Base-by-base conservation (phyloP, 768 basidiomycete species). In the Postia placenta region DNA sequence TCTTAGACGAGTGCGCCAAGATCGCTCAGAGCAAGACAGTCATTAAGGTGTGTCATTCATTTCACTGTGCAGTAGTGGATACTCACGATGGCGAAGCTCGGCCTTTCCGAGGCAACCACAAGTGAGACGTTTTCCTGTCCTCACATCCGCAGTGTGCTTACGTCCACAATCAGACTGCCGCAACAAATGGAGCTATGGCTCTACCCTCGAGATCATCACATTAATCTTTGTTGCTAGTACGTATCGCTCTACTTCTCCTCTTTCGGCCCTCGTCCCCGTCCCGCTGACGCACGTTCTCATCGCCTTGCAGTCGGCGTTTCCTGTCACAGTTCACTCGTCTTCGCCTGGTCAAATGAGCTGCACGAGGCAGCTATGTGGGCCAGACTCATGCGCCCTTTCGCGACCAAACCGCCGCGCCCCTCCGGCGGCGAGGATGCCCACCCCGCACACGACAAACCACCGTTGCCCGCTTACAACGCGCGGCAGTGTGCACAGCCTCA, bases 291-390 rank as follows among this genome's bases (percentile, higher is more conserved):
- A n/a, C n/a, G n/a, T n/a, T n/a, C n/a, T n/a, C n/a, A n/a, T n/a
- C n/a, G 4, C 1, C 44, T 30, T 24, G 2, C 56, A 87, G 83
- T 80, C 42, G 57, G 85, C 41, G 72, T 74, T 37, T 55, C 70
- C 30, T 61, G 90, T 51, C 87, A 90, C 72, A 74, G 78, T 15
- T 54, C 74, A 42, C 57, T 87, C 56, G 78, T 81, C 2, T 85
- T 85, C 61, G 72, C 75, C 12, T 93, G 83, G 70, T 81, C 85
- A 60, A 81, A 83, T 19, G 90, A 93, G 66, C 60, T 81, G 1
- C 74, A 82, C 27, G 84, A 90, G 62, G 88, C 90, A 1, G 64
- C 75, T 2, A 78, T 77, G 53, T 64, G 72, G 33, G 74, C 67
- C 46, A 83, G 84, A 60, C 56, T 72, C 36, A 59, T 66, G 11